Evolutionary conservation across 208 protist species (phyloP).

Genomic region (Trypanosoma conorhini): DNA sequence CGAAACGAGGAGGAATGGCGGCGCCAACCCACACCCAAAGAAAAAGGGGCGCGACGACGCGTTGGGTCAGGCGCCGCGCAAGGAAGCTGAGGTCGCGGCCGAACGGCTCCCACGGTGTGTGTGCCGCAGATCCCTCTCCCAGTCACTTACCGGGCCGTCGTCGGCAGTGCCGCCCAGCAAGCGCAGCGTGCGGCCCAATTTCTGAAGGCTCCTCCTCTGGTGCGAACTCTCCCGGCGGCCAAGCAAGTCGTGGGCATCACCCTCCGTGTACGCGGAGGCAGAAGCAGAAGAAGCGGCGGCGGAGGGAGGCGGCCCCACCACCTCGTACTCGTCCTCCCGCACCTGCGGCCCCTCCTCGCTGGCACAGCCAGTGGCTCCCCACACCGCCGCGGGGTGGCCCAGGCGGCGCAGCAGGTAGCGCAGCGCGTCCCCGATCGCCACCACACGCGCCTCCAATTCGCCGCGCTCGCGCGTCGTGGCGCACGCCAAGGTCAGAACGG

Average conservation of each 20-base stretch:
- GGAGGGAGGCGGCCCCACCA: conserved; percentile 11
- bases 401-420: conserved; percentile 49
- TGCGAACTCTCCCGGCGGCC: background rate
- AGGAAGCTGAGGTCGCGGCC: background rate
- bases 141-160: conserved; percentile 24
- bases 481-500: conserved; percentile 10
- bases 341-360: background rate
- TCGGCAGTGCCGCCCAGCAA: conserved; percentile 10
- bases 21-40: background rate
- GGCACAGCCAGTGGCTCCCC: background rate
- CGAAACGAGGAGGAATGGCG: conserved; percentile 2
- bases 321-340: conserved; percentile 34
- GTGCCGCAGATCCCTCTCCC: conserved; percentile 23
- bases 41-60: background rate
- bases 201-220: conserved; percentile 13
- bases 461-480: conserved; percentile 1
- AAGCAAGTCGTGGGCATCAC: conserved; percentile 20
- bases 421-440: conserved; percentile 61
- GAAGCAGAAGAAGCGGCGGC: too few relatives aligned
- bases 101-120: background rate
- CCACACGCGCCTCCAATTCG: conserved; percentile 39
- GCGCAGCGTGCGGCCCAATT: conserved; percentile 9
- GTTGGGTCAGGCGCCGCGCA: background rate
- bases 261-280: conserved; percentile 7
- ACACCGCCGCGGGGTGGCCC: conserved; percentile 9